Evolutionary conservation across 306 rosid species (phyloP), one percentile per base, ranked within the genome.

Genomic region (Geum urbanum): DNA sequence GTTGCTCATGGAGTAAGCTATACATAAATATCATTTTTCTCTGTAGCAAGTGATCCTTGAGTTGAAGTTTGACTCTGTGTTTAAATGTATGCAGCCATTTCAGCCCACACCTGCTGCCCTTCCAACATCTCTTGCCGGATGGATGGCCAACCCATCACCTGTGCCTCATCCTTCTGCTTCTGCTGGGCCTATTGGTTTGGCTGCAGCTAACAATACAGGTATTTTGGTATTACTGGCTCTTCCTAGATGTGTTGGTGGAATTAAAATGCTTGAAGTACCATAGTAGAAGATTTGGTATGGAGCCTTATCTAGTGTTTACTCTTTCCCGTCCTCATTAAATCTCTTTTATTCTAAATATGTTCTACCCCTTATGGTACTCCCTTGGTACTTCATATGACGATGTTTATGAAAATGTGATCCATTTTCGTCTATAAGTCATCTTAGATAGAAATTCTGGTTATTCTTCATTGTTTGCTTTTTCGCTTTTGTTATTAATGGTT

Each of bases 71-170:
- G 80, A 87, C 72, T 67, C 54, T 63, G 48, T 27, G 52, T 80
- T 22, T 79, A 37, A 71, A 39, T 78, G 58, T 57, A 54, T 83
- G 47, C 70, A 95, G 99, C 99, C 99, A 57, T 95, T 95, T 85
- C 99, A 91, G 88, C 86, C 95, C 46, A 77, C 97, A 57, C 91
- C 91, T 61, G 87, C 88, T 61, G 86, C 91, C 58, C 95, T 95
- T 85, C 86, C 92, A 4, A 86, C 99, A 50, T 84, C 96, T 48
- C 85, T 95, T 86, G 97, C 97, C 64, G 99, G 99, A 74, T 95
- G 99, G 99, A 95, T 91, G 95, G 88, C 92, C 56, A 91, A 87
- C 73, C 86, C 97, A 8, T 86, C 99, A 65, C 85, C 97, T 50
- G 91, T 86, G 71, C 91, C 95, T 71, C 97, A 95, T 81, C 97